Base-by-base conservation (phyloP, 352 stramenopile genomes). In the Poterioochromonas sp. region DNA sequence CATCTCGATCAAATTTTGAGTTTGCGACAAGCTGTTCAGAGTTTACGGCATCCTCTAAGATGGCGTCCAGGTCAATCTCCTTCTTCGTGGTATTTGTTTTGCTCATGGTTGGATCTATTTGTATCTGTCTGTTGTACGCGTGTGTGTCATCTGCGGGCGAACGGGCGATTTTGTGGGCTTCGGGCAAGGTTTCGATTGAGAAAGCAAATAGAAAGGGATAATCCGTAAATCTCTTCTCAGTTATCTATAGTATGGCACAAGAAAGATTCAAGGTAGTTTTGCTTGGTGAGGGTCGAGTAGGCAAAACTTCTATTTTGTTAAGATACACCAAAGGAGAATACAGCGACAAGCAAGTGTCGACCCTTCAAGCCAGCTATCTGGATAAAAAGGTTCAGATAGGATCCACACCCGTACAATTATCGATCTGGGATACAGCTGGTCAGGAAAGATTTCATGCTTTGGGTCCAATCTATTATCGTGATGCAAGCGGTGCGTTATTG, bases 301-400 rank as follows among this genome's bases (percentile, higher is more conserved):
- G 92, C 58, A 97, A 97, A 83, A 97, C 92, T 39, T 96, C 91
- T 44, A 96, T 97, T 69, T 82, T 97, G 29, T 81, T 97, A 76
- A 87, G 91, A 47, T 97, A 95, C 82, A 92, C 94, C 80, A 92
- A 93, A 81, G 90, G 92, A 82, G 89, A 94, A 74, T 97, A 95
- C 83, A 85, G 94, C 80, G 92, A 96, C 58, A 84, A 87, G 18
- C 90, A 96, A 82, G 87, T 92, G 40, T 94, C 91, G 73, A 96
- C 92, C 63, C 84, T 96, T 26, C 90, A 96, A 82, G 92, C 92
- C 20, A 95, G 90, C 51, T 97, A 96, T 80, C 81, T 97, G 68
- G 91, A 97, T 80, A 95, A 95, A 83, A 87, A 87, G 44, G 2
- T 78, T 15, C 0, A 3, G 3, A 40, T 73, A 29, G 78, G 78